Evolutionary conservation across 2,329 filamentous ascomycete genomes (phyloP), one percentile per base, ranked within the genome.

Genomic region (Sporothrix variecibatus): DNA sequence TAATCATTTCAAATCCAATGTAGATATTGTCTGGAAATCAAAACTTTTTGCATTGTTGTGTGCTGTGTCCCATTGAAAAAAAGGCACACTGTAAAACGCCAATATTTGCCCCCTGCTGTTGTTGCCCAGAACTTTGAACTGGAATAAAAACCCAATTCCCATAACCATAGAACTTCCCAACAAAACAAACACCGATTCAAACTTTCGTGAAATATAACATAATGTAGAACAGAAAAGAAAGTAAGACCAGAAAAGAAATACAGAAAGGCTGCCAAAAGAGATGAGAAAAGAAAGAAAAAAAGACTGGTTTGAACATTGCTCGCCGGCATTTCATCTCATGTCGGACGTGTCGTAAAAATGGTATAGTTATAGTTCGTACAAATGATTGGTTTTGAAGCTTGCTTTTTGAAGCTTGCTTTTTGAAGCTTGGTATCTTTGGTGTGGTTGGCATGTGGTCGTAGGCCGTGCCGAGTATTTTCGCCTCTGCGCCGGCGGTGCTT

Each of bases 1-100:
- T 71, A 58, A 60, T 71, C 68, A 71, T 71, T 71, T 51, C 51
- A 56, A 71, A 71, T 71, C 68, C 51, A 60, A 68, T 51, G 23
- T 51, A 69, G 28, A 53, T 34, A 53, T 49, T 51, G 28, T 4
- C 46, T 23, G 46, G 20, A 38, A n/a, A n/a, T 17, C 65, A 28
- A 51, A 34, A 34, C 12, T n/a, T 28, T 51, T 51, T 51, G 65
- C 15, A 34, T 51, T n/a, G 15, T 46, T 31, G 23, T 23, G 3
- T 51, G 65, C 43, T 17, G 43, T 69, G 34, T 34, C 5, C 34
- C 34, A 8, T 34, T 34, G 8, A 23, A 7, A n/a, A 34, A 9
- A 49, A 20, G 38, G 26, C n/a, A 28, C 62, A 28, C 65, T 20
- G 23, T 69, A 28, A 69, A 69, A 69, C 28, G 46, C 67, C 67